Percentiles rank a stretch among this genome's conserved stretches.
Conservation (phyloP, 1,284 basidiomycete genomes). For the Cutaneotrichosporon sp. region DNA sequence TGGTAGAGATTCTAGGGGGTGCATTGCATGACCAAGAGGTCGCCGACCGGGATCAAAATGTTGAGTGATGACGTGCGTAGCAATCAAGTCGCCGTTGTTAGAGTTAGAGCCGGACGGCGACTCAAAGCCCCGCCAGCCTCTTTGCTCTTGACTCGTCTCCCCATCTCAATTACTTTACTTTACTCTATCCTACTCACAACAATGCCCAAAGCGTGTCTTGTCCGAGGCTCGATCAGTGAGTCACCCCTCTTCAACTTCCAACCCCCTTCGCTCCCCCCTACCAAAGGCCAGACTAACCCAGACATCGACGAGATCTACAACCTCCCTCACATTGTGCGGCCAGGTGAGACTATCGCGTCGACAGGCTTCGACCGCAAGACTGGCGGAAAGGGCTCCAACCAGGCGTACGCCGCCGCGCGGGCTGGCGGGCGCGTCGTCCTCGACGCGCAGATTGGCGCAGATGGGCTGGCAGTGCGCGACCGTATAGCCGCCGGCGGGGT, state of each 20-base stretch:
- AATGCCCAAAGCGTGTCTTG: conserved; percentile 19
- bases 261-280: background rate
- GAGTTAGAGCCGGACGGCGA: background rate
- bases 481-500: conserved; percentile 42
- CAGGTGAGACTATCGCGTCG: conserved; percentile 57
- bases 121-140: no score
- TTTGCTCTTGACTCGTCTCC: no score
- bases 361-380: conserved; percentile 47
- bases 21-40: background rate
- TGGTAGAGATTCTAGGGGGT: background rate
- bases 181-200: background rate
- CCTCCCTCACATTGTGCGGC: conserved; percentile 53
- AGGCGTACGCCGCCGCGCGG: conserved; percentile 53
- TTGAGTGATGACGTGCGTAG: background rate
- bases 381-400: conserved; percentile 58
- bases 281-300: conserved; percentile 2
- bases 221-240: conserved; percentile 21
- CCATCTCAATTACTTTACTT: no score
- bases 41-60: background rate
- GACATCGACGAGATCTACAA: conserved; percentile 51
- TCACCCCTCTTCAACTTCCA: background rate
- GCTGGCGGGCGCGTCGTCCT: conserved; percentile 51
- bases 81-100: background rate
- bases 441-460: conserved; percentile 50
- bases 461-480: conserved; percentile 50